These are phyloP conservation scores for Glonium stellatum DNA, from an alignment of 495 filamentous ascomycete species.

Conservation along the genomic window DNA sequence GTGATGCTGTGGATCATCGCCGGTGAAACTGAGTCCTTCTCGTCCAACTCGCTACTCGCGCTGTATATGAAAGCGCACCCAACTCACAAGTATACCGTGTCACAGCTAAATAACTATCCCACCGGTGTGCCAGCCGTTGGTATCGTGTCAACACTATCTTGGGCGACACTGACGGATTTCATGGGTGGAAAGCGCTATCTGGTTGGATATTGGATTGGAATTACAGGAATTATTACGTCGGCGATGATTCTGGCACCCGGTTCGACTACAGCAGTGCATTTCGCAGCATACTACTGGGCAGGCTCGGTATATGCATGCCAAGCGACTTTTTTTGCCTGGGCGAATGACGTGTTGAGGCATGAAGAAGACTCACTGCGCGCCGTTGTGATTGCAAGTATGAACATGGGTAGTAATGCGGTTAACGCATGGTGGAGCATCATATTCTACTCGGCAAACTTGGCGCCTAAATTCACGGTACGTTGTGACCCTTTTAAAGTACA, in stretches of 20 bases:
- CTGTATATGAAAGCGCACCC: conserved; percentile 41
- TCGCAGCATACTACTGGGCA: conserved; percentile 50
- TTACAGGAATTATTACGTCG: conserved; percentile 43
- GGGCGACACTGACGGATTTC: conserved; percentile 48
- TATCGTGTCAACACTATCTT: conserved; percentile 47
- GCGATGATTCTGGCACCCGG: conserved; percentile 45
- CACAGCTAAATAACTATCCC: conserved; percentile 39
- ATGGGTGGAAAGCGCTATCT: conserved; percentile 45
- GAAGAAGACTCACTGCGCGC: conserved; percentile 87
- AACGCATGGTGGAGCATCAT: conserved; percentile 59
- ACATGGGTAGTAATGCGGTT: conserved; percentile 49
- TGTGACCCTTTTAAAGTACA: neutral
- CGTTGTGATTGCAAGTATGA: conserved; percentile 84
- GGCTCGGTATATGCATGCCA: conserved; percentile 52
- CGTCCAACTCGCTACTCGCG: conserved; percentile 27
- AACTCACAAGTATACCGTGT: conserved; percentile 24
- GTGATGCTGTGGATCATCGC: conserved; percentile 26
- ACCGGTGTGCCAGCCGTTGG: conserved; percentile 44
- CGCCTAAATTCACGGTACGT: conserved; percentile 48
- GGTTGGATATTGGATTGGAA: conserved; percentile 49
- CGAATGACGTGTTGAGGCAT: conserved; percentile 52
- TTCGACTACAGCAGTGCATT: conserved; percentile 39
- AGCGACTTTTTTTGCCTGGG: conserved; percentile 55
- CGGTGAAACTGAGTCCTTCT: conserved; percentile 27
- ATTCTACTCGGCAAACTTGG: conserved; percentile 54